Evolutionary conservation across 495 filamentous ascomycete genomes (phyloP), one percentile per base, ranked within the genome.

Genomic region (Schizothecium vesticola): DNA sequence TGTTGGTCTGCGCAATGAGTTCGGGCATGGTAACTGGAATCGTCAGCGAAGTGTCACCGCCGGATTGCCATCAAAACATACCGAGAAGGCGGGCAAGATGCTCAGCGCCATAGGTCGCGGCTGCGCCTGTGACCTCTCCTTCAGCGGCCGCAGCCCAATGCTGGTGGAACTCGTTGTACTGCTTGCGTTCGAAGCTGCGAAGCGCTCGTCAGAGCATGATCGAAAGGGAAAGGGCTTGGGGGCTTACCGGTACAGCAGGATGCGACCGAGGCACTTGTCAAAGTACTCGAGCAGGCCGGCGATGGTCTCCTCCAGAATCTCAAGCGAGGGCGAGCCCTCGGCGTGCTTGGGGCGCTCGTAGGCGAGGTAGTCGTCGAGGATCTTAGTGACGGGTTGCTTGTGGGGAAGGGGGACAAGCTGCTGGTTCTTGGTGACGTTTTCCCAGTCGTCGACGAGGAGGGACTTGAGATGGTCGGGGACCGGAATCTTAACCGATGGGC

Each of bases 391-490:
- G 2, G 92, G 88, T 61, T 88, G 84, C 24, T 84, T 80, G n/a
- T 90, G 86, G 0, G 95, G 95, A 11, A 99, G 83, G 0, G 89
- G 87, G 19, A 97, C 92, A 3, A 97, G 88, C 72, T 92, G 90
- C 69, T 90, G 86, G 74, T 94, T 92, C 83, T 98, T 98, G 61
- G 95, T 99, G 61, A 97, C 87, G 72, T 97, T 96, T 79, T 99
- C 95, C 95, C 95, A 99, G 80, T 99, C 95, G 73, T 99, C 95
- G 55, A 99, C 95, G 3, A 99, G 88, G 58, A 95, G 81, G 21
- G 90, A 89, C 80, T 97, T 97, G 61, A 99, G 80, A 63, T 89
- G 86, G 74, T 98, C 95, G 3, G 95, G 92, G 56, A 91, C 87
- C 57, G 87, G 81, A 63, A 99, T 87, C 64, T 91, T 92, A 74